These are phyloP conservation scores for Emydomyces testavorans DNA, from an alignment of 2,329 filamentous ascomycete species.

Conservation along the genomic window DNA sequence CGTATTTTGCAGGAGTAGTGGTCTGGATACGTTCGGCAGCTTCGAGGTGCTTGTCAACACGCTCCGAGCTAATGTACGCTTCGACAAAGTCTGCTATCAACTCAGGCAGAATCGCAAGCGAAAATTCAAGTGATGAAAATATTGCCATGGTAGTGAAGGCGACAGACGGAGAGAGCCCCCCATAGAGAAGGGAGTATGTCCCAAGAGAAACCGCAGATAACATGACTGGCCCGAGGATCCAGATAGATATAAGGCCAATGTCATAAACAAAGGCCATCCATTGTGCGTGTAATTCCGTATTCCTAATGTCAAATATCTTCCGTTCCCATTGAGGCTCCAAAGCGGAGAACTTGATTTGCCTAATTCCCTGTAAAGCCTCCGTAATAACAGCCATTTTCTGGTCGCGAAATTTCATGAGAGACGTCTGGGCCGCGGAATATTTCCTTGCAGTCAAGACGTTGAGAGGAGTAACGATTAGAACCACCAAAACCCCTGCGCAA, in stretches of 20 bases:
- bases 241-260: constrained; percentile 52
- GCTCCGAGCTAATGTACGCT: constrained; percentile 57
- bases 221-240: constrained; percentile 62
- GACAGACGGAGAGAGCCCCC: constrained; percentile 55
- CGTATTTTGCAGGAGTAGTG: constrained; percentile 45
- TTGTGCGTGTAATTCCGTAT: constrained; percentile 54
- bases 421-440: constrained; percentile 54
- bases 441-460: constrained; percentile 56
- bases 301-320: constrained; percentile 54
- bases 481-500: constrained; percentile 52
- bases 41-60: constrained; percentile 60
- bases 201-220: constrained; percentile 60
- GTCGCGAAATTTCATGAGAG: constrained; percentile 64
- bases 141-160: constrained; percentile 69
- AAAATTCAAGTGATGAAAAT: constrained; percentile 61
- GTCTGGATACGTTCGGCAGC: constrained; percentile 52
- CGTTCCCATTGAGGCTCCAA: constrained; percentile 63
- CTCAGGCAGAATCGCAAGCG: constrained; percentile 60
- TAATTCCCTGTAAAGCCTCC: constrained; percentile 65
- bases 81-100: constrained; percentile 60
- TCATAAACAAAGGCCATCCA: constrained; percentile 57
- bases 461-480: constrained; percentile 53
- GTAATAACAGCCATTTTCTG: constrained; percentile 64
- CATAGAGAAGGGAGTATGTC: constrained; percentile 54
- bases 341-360: constrained; percentile 76